Evolutionary conservation across 371 early-diverging fungal genomes (phyloP), one percentile per base, ranked within the genome.

Genomic region (Rhizopus delemar): DNA sequence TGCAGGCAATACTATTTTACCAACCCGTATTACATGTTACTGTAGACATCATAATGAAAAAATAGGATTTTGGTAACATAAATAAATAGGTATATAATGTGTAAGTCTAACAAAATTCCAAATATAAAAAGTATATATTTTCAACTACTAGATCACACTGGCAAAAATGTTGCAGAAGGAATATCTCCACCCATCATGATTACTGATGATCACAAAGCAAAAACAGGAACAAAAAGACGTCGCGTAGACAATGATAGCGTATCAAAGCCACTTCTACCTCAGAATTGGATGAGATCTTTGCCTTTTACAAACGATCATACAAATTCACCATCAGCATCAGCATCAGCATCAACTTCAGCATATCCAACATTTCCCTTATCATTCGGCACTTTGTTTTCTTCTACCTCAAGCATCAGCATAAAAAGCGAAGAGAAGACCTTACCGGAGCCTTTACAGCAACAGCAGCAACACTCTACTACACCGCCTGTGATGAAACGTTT

Each of bases 21-120:
- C 97, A 15, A 91, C 94, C 0, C 84, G 97, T 36, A 93, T 96
- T 65, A 94, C 95, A 13, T 96, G 96, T 75, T 96, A 96, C 69
- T 95, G 94, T 73, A 79, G 96, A 22, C 96, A 96, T 65, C 95
- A 95, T 63, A 82, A 86, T 68, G 96, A 96, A 69, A 90, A 90
- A 74, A 66, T 87, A 4, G 96, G 96, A 0, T 96, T 96, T 69
- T 90, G 79, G 77, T 64, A 65, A 51, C 61, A n/a, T 62, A 15
- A 22, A 46, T 8, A 52, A n/a, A 34, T 48, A 3, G 39, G 53
- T 15, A 34, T n/a, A 28, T 33, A 13, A 16, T 2, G 22, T 2
- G 22, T 22, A 22, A 22, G 22, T 22, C 22, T 22, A 22, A 15
- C 8, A 33, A 43, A 43, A 12, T 33, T n/a, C 29, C 15, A 12